Evolutionary conservation across 805 yeast species (phyloP), one percentile per base, ranked within the genome.

Genomic region (Candida easanensis): DNA sequence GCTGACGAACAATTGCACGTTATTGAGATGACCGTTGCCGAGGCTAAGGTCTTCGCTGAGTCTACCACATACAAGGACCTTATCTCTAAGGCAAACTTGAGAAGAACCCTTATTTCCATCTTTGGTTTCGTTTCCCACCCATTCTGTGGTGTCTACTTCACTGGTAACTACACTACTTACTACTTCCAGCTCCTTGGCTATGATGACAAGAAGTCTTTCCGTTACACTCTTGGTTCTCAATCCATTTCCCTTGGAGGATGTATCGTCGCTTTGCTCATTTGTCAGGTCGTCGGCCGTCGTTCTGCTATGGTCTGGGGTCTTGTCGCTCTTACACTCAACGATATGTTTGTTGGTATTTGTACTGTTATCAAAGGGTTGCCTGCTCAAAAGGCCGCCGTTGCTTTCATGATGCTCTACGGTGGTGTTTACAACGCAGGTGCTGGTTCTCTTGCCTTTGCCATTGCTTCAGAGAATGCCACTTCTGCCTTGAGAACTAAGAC

Each of bases 111-210:
- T 1, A 18, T 48, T 10, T 55, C 69, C 47, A 49, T 70, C 30
- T 64, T 66, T 11, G 34, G 43, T 16, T 69, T 69, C 66, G 42
- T 69, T 43, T 61, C 65, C 55, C 78, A 73, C 53, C 60, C 71
- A 23, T 57, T 69, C 53, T 66, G 71, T 34, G 79, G 79, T 46
- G 68, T 77, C 5, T 57, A 72, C 9, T 73, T 69, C 52, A 48
- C 53, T 16, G 62, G 65, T 60, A 69, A 70, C 38, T 74, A 70
- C 57, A 58, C 77, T 10, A 71, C 80, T 15, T 74, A 72, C 51
- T 73, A 71, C 58, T 74, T 65, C 52, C 58, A 61, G 43, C 66
- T 70, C 39, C 72, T 78, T 21, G 80, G 80, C 35, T 66, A 69
- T 56, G 57, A 66, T 7, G 60, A 67, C 9, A 54, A 64, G 26